Conservation (phyloP, 1,139 yeast genomes). For the Scheffersomyces illinoinensis region DNA sequence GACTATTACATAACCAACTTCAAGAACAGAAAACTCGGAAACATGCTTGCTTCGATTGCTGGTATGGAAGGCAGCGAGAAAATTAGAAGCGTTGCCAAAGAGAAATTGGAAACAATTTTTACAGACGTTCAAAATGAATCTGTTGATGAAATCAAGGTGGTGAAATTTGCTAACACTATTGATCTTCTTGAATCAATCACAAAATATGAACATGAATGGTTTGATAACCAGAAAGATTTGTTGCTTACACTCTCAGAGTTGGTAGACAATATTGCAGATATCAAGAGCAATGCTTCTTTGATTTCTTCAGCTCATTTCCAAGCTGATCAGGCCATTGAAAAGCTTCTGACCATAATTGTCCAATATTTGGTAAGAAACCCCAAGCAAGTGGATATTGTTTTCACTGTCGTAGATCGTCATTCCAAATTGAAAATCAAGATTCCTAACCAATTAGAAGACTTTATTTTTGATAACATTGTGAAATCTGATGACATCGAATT, state of each 20-base stretch:
- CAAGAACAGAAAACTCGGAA: conserved; percentile 68
- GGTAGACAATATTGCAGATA: conserved; percentile 44
- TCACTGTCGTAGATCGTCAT: conserved; percentile 51
- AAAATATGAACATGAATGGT: conserved; percentile 61
- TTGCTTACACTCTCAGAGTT: conserved; percentile 49
- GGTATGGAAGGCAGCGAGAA: conserved; percentile 58
- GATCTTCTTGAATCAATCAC: conserved; percentile 61
- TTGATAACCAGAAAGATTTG: conserved; percentile 50
- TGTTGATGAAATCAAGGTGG: conserved; percentile 54
- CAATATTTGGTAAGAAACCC: conserved; percentile 41
- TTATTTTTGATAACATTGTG: conserved; percentile 58
- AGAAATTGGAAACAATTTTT: conserved; percentile 44
- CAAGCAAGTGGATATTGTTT: conserved; percentile 35
- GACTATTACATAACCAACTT: conserved; percentile 70
- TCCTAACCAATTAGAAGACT: conserved; percentile 54
- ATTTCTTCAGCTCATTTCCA: conserved; percentile 69
- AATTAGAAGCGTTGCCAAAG: conserved; percentile 56
- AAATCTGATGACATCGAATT: conserved; percentile 45
- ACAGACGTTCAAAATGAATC: conserved; percentile 46
- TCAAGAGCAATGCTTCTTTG: conserved; percentile 43
- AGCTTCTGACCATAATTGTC: conserved; percentile 59
- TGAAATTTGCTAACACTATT: conserved; percentile 69
- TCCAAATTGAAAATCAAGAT: conserved; percentile 49
- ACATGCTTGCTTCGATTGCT: conserved; percentile 63
- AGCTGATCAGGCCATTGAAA: conserved; percentile 69